Base-by-base conservation (phyloP, 139 green algal genomes). In the Ettlia oleoabundans region DNA sequence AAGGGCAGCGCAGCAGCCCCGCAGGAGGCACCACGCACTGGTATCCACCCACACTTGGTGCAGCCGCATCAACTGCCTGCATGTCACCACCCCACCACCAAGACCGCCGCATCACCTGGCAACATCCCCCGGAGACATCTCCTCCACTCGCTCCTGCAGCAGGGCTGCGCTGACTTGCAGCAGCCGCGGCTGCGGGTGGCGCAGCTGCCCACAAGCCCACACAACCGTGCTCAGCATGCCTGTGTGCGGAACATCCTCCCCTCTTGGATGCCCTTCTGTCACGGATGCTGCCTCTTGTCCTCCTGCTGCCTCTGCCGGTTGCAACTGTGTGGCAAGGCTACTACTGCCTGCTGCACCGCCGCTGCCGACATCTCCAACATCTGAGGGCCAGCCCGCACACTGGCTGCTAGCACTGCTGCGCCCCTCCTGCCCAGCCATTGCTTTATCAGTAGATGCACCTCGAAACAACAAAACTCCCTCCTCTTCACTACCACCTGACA, bases 201-300 rank as follows among this genome's bases (percentile, higher is more conserved):
- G 43, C 47, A 83, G 65, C 78, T 58, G 64, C 37, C 65, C 78
- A 30, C 66, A 77, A 26, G 65, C 78, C 78, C 66, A 77, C 21
- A 83, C 35, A 51, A 41, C 55, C 26, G 47, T 77, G 66, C 64
- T 37, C 65, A 83, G 65, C 65, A 38, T 33, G 78, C 28, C 19
- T 26, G 47, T 63, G 15, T 10, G 26, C 41, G 69, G 35, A 18
- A 28, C 6, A 21, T 13, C 30, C 8, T 22, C 41, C 26, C 26
- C 26, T 13, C 67, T 53, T n/a, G 61, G 32, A 10, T 41, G 64
- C 18, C 30, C 33, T n/a, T 28, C 41, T 41, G 51, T 35, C 24
- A 8, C 18, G 24, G 2, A 4, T 4, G 35, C 51, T 28, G 51
- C 6, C 6, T 32, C 5, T 2, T 47, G 3, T 8, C 2, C 75